Percentiles rank a stretch among this genome's conserved stretches.
Evolutionary conservation across 1,284 basidiomycete species (phyloP).

Genomic region (Ustilago sp.): DNA sequence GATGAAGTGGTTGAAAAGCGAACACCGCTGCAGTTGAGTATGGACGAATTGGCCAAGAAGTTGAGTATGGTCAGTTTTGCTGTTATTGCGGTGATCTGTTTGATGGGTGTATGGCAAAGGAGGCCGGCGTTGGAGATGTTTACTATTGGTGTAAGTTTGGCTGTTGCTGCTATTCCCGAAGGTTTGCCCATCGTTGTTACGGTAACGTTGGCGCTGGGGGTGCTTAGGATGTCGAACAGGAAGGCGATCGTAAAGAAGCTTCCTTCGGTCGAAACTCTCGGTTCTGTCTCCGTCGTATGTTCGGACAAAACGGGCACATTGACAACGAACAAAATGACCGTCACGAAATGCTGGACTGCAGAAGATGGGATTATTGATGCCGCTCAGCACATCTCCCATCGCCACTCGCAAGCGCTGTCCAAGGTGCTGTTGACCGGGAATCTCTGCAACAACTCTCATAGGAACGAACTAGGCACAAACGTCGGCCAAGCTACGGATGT

Average conservation of each 20-base stretch:
- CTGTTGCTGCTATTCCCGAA: conserved; percentile 96
- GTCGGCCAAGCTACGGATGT: conserved; percentile 95
- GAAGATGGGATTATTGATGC: conserved; percentile 80
- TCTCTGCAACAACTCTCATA: conserved; percentile 74
- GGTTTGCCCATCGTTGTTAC: conserved; percentile 97
- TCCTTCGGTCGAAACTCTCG: conserved; percentile 92
- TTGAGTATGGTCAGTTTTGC: conserved; percentile 90
- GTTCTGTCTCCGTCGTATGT: conserved; percentile 93
- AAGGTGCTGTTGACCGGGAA: conserved; percentile 76
- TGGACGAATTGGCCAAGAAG: conserved; percentile 96
- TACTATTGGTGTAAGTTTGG: conserved; percentile 96
- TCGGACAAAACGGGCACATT: conserved; percentile 98
- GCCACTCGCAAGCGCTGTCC: conserved; percentile 74
- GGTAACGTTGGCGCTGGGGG: conserved; percentile 93
- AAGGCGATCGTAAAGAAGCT: conserved; percentile 97
- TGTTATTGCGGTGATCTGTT: conserved; percentile 90
- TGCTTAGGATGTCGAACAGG: conserved; percentile 89
- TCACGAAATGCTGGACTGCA: conserved; percentile 86
- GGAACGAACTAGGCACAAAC: conserved; percentile 79
- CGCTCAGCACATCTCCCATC: conserved; percentile 54
- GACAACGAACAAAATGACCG: conserved; percentile 95
- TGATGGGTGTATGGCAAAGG: conserved; percentile 87
- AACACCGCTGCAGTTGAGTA: conserved; percentile 90
- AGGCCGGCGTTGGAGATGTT: conserved; percentile 98
- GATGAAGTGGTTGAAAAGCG: conserved; percentile 94